Base-by-base conservation (phyloP, 2,329 filamentous ascomycete species). In the Colletotrichum viniferum region DNA sequence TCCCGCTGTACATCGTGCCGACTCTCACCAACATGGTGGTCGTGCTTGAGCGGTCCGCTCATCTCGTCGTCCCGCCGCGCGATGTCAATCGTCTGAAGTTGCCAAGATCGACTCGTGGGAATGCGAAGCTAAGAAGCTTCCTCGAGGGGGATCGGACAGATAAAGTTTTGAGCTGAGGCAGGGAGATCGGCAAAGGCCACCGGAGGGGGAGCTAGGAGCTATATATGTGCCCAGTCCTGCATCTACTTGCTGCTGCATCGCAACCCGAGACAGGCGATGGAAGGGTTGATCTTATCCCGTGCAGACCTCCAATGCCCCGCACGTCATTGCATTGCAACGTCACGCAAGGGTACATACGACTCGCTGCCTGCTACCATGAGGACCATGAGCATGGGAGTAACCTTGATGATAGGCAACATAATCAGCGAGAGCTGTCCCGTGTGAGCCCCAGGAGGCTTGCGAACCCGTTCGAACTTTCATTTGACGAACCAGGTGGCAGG, bases 251-350 rank as follows among this genome's bases (percentile, higher is more conserved):
- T 61, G 14, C 38, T 38, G 55, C 55, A 63, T 75, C 26, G 56
- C 56, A 73, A 55, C 43, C 73, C 58, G 28, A 64, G 63, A 63
- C 28, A 26, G 30, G 52, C n/a, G 69, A 62, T 67, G 69, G 66
- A 74, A 58, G 10, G 36, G 69, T 72, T 55, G 66, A 52, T 52
- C 43, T 74, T 63, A 62, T 62, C 69, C 69, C 34, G 52, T 43
- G 67, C 36, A 48, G 43, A 52, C 28, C 48, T 48, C 16, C 43
- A 18, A 26, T 32, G 30, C 55, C 55, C 74, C 65, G 74, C 74
- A 74, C 65, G 71, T 74, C 74, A 70, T 76, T 30, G 60, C 48
- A 65, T n/a, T 76, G 70, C 71, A 76, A 74, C 74, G 65, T 76
- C 74, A 70, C 74, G 71, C 74, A 70, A 76, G 66, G 65, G 36